phyloP scores from a whole-genome alignment of 345 rosid species.

The Laguncularia racemosa region DNA sequence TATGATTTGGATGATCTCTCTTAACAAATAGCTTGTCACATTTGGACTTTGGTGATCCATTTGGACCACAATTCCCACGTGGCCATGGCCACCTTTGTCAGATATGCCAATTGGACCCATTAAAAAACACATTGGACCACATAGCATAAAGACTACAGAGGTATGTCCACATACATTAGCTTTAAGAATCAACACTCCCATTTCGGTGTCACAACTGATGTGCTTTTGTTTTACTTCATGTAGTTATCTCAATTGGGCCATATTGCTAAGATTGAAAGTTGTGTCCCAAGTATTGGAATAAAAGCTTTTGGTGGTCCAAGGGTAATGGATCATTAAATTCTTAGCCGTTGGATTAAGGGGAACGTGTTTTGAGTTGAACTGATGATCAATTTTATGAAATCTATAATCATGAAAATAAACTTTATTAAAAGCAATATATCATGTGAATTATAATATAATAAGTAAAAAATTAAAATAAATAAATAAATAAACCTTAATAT shows the following conservation, averaged over 20 bases:
- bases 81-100: slow-evolving; percentile 40
- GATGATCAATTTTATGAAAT: too few relatives aligned
- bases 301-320: slow-evolving; percentile 1
- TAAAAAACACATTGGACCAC: slow-evolving; percentile 27
- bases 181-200: not conserved
- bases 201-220: slow-evolving; percentile 6
- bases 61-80: slow-evolving; percentile 49
- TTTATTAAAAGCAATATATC: too few relatives aligned
- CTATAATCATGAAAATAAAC: too few relatives aligned
- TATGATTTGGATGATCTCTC: too few relatives aligned
- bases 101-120: slow-evolving; percentile 41
- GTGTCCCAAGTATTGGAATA: slow-evolving; percentile 8
- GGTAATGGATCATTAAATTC: too few relatives aligned
- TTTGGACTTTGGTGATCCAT: not conserved
- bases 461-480: too few relatives aligned
- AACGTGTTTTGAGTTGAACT: too few relatives aligned
- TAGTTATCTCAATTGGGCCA: slow-evolving; percentile 31
- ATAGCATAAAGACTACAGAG: not conserved
- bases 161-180: not conserved
- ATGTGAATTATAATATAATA: too few relatives aligned
- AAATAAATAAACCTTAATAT: too few relatives aligned
- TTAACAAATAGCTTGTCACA: slow-evolving; percentile 28
- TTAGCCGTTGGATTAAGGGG: too few relatives aligned
- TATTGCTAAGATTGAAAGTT: slow-evolving; percentile 12
- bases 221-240: slow-evolving; percentile 33